These are phyloP conservation scores for Gamsiella multidivaricata DNA, from an alignment of 192 early-diverging fungal species.

Conservation along the genomic window DNA sequence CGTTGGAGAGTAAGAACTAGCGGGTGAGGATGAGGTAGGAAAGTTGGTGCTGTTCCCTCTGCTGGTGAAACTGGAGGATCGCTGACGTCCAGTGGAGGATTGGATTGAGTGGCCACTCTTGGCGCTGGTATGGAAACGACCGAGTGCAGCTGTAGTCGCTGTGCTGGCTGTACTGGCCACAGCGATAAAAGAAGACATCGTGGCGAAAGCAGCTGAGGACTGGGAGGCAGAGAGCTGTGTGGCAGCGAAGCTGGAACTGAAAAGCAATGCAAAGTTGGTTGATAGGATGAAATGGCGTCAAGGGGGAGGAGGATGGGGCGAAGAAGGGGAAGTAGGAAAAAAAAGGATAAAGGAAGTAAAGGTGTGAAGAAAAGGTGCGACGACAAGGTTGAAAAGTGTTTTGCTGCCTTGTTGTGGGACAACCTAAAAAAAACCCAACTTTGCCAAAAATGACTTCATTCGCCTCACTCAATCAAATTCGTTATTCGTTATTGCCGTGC, in stretches of 20 bases:
- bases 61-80: conserved; percentile 36
- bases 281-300: too few relatives aligned
- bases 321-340: background rate
- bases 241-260: background rate
- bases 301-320: background rate
- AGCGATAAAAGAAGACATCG: conserved; percentile 20
- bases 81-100: conserved; percentile 24
- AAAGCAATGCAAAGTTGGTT: background rate
- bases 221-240: background rate
- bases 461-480: too few relatives aligned
- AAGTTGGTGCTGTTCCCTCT: background rate
- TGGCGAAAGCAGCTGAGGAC: background rate
- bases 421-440: too few relatives aligned
- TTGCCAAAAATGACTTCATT: too few relatives aligned
- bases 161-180: conserved; percentile 15
- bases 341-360: background rate
- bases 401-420: too few relatives aligned
- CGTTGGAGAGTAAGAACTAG: background rate
- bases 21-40: background rate
- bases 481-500: too few relatives aligned
- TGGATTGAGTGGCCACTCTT: background rate
- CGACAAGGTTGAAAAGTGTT: too few relatives aligned
- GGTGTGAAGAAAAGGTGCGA: too few relatives aligned
- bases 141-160: conserved; percentile 22
- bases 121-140: conserved; percentile 22